Base-by-base conservation (phyloP, 140 eudicot genomes). In the Senecio squalidus region DNA sequence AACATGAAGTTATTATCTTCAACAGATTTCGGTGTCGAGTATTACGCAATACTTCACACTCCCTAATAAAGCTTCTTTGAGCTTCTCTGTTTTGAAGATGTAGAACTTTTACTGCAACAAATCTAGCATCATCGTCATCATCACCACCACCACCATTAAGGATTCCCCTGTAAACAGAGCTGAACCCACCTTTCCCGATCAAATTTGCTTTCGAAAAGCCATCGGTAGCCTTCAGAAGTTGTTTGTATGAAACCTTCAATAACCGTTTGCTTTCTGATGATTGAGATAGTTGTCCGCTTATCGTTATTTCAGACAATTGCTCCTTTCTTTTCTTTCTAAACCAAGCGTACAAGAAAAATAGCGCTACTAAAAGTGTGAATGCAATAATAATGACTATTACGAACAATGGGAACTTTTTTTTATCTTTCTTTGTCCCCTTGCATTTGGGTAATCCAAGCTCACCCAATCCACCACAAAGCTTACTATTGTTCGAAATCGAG, bases 391-490 rank as follows among this genome's bases (percentile, higher is more conserved):
- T 22, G 55, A 23, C 55, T 9, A 48, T 48, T 8, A 23, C 0
- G 17, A 48, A 9, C 16, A 4, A 7, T 0, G 17, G 30, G 14
- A 48, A 48, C 16, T 30, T 23, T 10, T 3, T 22, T 23, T 48
- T 10, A 9, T 48, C 30, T 23, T 23, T 48, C 55, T 50, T 24
- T 25, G 2, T 24, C 56, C 13, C 33, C 10, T 49, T 24, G 33
- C 56, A 49, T 49, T 24, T 49, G 2, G 56, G 56, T 14, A 49
- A 49, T 31, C 56, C 31, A 22, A 49, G 56, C 24, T 49, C 20
- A 3, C 11, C 56, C 10, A 49, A 13, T 0, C 56, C 56, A 3
- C 56, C 56, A 11, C 56, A 49, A 11, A 49, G 56, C 30, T 9
- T 49, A 1, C 7, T 13, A 13, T 49, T 49, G 1, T 18, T 31